Percentiles rank a stretch among this genome's conserved stretches.
phyloP scores from a whole-genome alignment of 352 stramenopile genomes.

The Phytophthora citricola region DNA sequence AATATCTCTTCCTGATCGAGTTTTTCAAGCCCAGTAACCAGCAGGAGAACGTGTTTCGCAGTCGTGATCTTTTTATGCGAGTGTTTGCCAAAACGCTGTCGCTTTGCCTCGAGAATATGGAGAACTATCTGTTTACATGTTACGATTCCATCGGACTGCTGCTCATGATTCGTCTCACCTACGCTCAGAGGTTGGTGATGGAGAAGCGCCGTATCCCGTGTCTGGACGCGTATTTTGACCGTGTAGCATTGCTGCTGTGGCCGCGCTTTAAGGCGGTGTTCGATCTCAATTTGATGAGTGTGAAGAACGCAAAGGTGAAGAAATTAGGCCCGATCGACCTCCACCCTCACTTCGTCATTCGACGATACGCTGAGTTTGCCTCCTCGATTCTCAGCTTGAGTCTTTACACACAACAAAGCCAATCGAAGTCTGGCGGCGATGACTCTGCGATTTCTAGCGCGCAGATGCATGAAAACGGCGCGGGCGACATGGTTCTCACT shows the following conservation, averaged over 20 bases:
- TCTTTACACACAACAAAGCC: conserved; percentile 63
- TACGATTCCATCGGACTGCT: conserved; percentile 97
- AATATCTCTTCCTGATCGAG: conserved; percentile 97
- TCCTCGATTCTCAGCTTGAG: conserved; percentile 95
- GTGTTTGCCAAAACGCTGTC: conserved; percentile 97
- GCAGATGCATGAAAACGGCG: conserved; percentile 84
- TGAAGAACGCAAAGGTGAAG: conserved; percentile 88
- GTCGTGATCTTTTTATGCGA: conserved; percentile 93
- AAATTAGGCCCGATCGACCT: conserved; percentile 94
- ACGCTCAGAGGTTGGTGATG: conserved; percentile 86
- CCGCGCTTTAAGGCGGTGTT: conserved; percentile 97
- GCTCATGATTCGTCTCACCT: conserved; percentile 98
- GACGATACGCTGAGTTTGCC: conserved; percentile 97
- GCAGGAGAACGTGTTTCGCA: conserved; percentile 62
- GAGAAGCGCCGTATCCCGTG: conserved; percentile 88
- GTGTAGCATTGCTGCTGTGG: conserved; percentile 96
- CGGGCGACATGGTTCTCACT: conserved; percentile 94
- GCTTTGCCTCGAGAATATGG: conserved; percentile 96
- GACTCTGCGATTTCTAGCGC: conserved; percentile 58
- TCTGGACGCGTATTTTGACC: conserved; percentile 97
- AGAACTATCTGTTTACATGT: conserved; percentile 98
- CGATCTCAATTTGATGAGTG: conserved; percentile 94
- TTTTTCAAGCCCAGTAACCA: conserved; percentile 91
- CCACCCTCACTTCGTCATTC: conserved; percentile 97
- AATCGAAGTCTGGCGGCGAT: conserved; percentile 31